These are phyloP conservation scores for Mycosarcoma mackinlayi DNA, from an alignment of 1,284 basidiomycete genomes.

Conservation along the genomic window DNA sequence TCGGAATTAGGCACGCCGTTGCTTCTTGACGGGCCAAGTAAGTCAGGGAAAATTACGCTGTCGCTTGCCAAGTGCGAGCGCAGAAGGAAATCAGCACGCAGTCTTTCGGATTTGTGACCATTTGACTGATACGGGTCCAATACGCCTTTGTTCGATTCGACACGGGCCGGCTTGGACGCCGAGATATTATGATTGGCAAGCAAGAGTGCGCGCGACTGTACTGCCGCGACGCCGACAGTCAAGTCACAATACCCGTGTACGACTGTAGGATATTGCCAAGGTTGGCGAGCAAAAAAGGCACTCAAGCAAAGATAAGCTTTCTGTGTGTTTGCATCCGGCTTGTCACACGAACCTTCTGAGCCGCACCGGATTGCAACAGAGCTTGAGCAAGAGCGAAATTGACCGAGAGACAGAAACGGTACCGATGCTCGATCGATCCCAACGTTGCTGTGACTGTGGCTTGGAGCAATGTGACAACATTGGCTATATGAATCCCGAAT, in stretches of 20 bases:
- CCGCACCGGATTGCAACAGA: too few relatives aligned
- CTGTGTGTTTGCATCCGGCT: too few relatives aligned
- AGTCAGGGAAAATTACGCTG: too few relatives aligned
- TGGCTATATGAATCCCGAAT: slow-evolving; percentile 6
- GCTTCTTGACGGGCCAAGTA: too few relatives aligned
- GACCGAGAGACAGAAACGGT: slow-evolving; percentile 1
- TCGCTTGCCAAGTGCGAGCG: too few relatives aligned
- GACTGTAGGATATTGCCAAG: too few relatives aligned
- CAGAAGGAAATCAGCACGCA: too few relatives aligned
- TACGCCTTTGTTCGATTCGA: background rate
- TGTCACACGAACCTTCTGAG: too few relatives aligned
- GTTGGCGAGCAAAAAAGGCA: too few relatives aligned
- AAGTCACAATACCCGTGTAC: too few relatives aligned
- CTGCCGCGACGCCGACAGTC: too few relatives aligned
- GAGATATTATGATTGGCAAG: background rate
- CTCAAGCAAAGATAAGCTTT: slow-evolving; percentile 10
- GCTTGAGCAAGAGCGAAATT: background rate
- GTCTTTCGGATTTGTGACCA: slow-evolving; percentile 9
- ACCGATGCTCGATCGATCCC: background rate
- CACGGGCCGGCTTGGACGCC: slow-evolving; percentile 7
- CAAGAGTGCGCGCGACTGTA: background rate
- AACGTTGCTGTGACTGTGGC: background rate
- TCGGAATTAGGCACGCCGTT: too few relatives aligned
- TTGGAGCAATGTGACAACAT: background rate
- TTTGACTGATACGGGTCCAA: slow-evolving; percentile 1